phyloP scores from a whole-genome alignment of 257 asterid genomes.

The Cordia subcordata region DNA sequence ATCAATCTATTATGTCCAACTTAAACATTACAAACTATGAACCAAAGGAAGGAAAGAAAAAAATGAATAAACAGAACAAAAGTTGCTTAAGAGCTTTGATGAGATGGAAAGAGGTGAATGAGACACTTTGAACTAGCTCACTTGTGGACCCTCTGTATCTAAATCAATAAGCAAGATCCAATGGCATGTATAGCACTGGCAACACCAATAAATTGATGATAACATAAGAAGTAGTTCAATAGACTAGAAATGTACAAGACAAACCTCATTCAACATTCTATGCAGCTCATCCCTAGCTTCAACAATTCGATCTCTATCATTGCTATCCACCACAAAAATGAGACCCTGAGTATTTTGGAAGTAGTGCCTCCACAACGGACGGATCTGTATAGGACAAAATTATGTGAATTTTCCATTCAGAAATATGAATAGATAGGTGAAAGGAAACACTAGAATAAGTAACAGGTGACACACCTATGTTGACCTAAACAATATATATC shows the following conservation, averaged over 20 bases:
- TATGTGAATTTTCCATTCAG: background rate
- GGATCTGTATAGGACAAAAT: constrained; percentile 20
- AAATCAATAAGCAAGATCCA: no score
- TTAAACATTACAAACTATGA: no score
- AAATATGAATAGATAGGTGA: background rate
- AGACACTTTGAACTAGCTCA: no score
- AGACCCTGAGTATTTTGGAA: constrained; percentile 42
- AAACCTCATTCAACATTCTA: constrained; percentile 40
- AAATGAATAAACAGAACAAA: no score
- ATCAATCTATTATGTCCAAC: no score
- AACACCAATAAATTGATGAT: background rate
- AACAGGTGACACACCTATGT: no score
- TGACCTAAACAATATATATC: no score
- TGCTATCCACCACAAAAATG: constrained; percentile 41
- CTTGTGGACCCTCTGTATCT: no score
- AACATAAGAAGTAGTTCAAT: background rate
- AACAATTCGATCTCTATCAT: constrained; percentile 36
- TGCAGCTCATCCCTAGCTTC: constrained; percentile 42
- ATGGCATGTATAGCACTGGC: no score
- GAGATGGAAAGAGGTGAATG: no score
- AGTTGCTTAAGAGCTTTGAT: no score
- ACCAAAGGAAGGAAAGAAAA: no score
- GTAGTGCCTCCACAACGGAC: constrained; percentile 46
- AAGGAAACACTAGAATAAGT: background rate
- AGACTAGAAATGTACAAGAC: background rate